phyloP scores from a whole-genome alignment of 129 eudicot species.

The Arctium lappa region DNA sequence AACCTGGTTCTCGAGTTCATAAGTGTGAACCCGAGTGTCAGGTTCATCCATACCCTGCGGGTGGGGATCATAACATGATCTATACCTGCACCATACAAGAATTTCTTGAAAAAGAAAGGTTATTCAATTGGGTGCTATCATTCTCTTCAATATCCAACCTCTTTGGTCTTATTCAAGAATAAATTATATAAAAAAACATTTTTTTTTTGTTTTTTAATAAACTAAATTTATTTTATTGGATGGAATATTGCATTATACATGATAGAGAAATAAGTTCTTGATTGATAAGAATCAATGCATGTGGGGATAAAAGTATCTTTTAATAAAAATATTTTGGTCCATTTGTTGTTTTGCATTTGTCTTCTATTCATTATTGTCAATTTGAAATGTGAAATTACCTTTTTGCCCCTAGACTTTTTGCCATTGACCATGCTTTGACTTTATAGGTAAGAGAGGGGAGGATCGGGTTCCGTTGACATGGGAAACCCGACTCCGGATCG shows the following conservation, averaged over 20 bases:
- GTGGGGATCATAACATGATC: conserved; percentile 1
- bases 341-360: conserved; percentile 32
- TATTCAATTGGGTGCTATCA: neutral
- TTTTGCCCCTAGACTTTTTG: neutral
- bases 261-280: conserved; percentile 31
- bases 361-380: conserved; percentile 12
- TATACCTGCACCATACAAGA: conserved; percentile 7
- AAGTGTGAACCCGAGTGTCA: too few relatives aligned
- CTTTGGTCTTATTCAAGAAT: conserved; percentile 13
- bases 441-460: conserved; percentile 75
- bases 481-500: conserved; percentile 80
- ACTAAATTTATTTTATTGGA: neutral
- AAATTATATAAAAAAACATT: neutral
- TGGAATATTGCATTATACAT: conserved; percentile 35
- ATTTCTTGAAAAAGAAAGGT: conserved; percentile 20
- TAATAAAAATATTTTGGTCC: conserved; percentile 30
- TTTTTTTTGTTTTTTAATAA: neutral
- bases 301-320: conserved; percentile 41
- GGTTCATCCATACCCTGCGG: neutral
- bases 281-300: conserved; percentile 36
- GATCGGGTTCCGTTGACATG: conserved; percentile 66
- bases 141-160: conserved; percentile 13
- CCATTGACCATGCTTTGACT: neutral
- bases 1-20: neutral
- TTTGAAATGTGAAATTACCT: neutral